Evolutionary conservation across 108 stramenopile species (phyloP).

Genomic region (Skeletonema costatum): DNA sequence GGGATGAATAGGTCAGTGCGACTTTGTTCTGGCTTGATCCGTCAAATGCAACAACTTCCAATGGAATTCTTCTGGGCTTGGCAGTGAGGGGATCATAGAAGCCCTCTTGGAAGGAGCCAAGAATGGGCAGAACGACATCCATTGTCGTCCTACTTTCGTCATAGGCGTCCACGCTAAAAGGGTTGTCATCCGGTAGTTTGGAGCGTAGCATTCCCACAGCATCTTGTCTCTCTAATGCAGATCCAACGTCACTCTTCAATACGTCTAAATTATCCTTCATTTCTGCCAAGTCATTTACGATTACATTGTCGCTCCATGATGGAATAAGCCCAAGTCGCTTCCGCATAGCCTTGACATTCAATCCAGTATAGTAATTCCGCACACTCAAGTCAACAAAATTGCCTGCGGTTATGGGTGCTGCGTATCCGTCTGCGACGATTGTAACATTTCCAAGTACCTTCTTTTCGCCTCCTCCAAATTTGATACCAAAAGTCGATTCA

Average conservation of each 20-base stretch:
- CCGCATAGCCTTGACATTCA: conserved; percentile 64
- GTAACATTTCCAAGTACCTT: conserved; percentile 75
- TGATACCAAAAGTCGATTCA: conserved; percentile 20
- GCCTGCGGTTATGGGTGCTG: conserved; percentile 84
- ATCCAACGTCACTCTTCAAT: conserved; percentile 34
- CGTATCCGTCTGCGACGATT: conserved; percentile 84
- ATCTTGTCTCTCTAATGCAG: conserved; percentile 36
- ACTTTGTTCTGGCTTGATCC: conserved; percentile 54
- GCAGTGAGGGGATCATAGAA: conserved; percentile 88
- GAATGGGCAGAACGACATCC: conserved; percentile 61
- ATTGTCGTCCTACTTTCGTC: conserved; percentile 51
- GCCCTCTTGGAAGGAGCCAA: conserved; percentile 85
- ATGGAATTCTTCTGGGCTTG: conserved; percentile 76
- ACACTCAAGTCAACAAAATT: conserved; percentile 81
- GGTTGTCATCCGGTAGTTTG: conserved; percentile 16
- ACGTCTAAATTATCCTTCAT: conserved; percentile 53
- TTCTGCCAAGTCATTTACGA: conserved; percentile 52
- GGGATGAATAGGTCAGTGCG: conserved; percentile 51
- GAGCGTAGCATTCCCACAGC: conserved; percentile 30
- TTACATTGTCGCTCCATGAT: conserved; percentile 45
- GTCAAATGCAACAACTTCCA: conserved; percentile 82
- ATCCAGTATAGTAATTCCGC: conserved; percentile 82
- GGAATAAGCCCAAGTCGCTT: conserved; percentile 62
- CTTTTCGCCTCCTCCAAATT: conserved; percentile 26
- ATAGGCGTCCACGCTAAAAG: conserved; percentile 10